Percentiles rank a stretch among this genome's conserved stretches.
These are phyloP conservation scores for Clarireedia homoeocarpa DNA, from an alignment of 2,329 filamentous ascomycete species.

Conservation along the genomic window DNA sequence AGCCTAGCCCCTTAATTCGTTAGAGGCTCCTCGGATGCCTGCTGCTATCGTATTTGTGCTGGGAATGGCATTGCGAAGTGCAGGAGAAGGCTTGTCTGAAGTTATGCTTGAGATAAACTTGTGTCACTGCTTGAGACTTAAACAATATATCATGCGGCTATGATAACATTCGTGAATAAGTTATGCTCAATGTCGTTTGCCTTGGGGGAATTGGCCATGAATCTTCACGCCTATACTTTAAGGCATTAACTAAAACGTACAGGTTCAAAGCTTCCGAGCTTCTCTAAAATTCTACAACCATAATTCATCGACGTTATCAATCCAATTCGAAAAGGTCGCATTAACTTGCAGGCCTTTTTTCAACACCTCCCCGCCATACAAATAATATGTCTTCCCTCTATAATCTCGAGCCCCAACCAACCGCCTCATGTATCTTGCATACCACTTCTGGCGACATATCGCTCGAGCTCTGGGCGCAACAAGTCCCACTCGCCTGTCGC, in stretches of 20 bases:
- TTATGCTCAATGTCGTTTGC: too few species aligned
- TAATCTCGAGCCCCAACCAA: conserved; percentile 90
- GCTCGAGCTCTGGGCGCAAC: conserved; percentile 90
- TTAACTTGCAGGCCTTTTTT: conserved; percentile 19
- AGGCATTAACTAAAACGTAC: background rate
- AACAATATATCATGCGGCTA: too few species aligned
- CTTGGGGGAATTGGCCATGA: too few species aligned
- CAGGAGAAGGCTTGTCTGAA: too few species aligned
- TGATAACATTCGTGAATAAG: too few species aligned
- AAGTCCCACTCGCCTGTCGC: conserved; percentile 81
- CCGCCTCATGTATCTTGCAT: conserved; percentile 82
- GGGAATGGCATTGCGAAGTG: too few species aligned
- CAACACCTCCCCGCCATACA: background rate
- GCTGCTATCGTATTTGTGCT: background rate
- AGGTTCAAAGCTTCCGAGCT: background rate
- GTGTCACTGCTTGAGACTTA: too few species aligned
- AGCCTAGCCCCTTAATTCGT: background rate
- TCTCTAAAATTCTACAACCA: background rate
- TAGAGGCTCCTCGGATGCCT: background rate
- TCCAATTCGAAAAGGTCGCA: conserved; percentile 12
- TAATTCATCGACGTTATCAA: background rate
- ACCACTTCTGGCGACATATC: conserved; percentile 85
- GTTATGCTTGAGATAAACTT: too few species aligned
- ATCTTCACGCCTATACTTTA: background rate
- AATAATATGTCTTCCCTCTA: conserved; percentile 75